Evolutionary conservation across 2,329 filamentous ascomycete species (phyloP), one percentile per base, ranked within the genome.

Genomic region (Ophiognomonia clavigignenti-juglandacearum): DNA sequence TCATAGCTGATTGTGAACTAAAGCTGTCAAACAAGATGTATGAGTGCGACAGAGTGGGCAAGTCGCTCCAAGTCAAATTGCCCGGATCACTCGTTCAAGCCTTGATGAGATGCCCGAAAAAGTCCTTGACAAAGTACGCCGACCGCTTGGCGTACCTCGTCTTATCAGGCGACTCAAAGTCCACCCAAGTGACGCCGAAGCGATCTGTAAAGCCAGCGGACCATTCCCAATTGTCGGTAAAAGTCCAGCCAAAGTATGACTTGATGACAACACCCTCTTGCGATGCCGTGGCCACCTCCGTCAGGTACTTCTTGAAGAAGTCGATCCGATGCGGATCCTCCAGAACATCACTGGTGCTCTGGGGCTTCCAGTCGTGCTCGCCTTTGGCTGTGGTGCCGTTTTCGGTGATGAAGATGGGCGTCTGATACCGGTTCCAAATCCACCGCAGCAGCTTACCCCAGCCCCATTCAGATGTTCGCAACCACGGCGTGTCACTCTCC

Each of bases 221-320:
- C 68, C 68, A 71, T 49, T 71, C 64, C 66, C 67, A 69, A n/a
- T 70, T 70, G 43, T 70, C 67, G 0, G 62, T 63, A 35, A 70
- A 68, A 0, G 65, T 68, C 67, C 67, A 70, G 0, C 57, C 67
- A 48, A 70, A 70, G 43, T 69, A 70, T 2, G 61, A 64, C 43
- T 64, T 63, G 42, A 69, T 64, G 8, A 68, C 56, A 2, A 67
- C 59, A 0, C 66, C 66, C 26, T 66, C 62, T 36, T 65, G 55
- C 2, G 63, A 63, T 0, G 66, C 67, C 32, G 58, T 64, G 10
- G 64, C 66, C 3, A 69, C 55, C 40, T 65, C 65, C 1, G 61
- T 64, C 20, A 70, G 46, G 38, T 70, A 69, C 16, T 59, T 59
- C 22, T 60, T 60, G 56, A 62, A 69, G 42, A 66, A 69, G 18